Conservation (phyloP, 129 eudicot species). For the Artemisia tridentata region DNA sequence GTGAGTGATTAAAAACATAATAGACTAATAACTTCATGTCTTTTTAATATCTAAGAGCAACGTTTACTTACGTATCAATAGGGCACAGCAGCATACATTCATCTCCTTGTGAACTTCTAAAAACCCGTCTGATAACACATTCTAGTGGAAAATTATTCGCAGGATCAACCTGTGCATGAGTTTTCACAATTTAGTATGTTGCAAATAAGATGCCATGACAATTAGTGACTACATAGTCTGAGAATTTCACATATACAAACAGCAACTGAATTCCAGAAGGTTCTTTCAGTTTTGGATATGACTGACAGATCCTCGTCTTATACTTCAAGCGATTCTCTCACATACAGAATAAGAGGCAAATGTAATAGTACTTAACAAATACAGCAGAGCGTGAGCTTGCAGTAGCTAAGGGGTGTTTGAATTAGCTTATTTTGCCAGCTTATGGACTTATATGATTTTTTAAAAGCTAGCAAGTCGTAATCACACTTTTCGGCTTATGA, state of each 20-base stretch:
- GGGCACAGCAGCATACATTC: slow-evolving; percentile 95
- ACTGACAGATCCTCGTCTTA: too few species aligned
- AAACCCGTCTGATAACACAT: slow-evolving; percentile 84
- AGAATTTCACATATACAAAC: neutral
- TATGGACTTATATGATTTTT: too few species aligned
- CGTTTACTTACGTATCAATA: slow-evolving; percentile 75
- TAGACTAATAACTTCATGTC: slow-evolving; percentile 1
- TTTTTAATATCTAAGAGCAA: slow-evolving; percentile 1
- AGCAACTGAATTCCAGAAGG: slow-evolving; percentile 6
- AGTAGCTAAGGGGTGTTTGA: neutral
- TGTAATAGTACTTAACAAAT: too few species aligned
- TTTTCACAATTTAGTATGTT: slow-evolving; percentile 22
- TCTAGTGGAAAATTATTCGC: slow-evolving; percentile 77
- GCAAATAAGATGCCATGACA: neutral
- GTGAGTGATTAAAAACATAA: neutral
- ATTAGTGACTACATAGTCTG: neutral
- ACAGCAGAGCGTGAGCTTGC: too few species aligned
- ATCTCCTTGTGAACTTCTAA: slow-evolving; percentile 77
- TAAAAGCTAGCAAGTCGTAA: too few species aligned
- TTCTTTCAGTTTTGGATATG: slow-evolving; percentile 1
- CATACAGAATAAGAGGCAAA: too few species aligned
- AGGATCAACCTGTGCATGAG: slow-evolving; percentile 77
- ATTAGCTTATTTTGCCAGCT: neutral
- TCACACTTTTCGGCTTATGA: too few species aligned
- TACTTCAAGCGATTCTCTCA: too few species aligned